phyloP scores from a whole-genome alignment of 805 yeast species.

The Saccharomycopsis sp. region DNA sequence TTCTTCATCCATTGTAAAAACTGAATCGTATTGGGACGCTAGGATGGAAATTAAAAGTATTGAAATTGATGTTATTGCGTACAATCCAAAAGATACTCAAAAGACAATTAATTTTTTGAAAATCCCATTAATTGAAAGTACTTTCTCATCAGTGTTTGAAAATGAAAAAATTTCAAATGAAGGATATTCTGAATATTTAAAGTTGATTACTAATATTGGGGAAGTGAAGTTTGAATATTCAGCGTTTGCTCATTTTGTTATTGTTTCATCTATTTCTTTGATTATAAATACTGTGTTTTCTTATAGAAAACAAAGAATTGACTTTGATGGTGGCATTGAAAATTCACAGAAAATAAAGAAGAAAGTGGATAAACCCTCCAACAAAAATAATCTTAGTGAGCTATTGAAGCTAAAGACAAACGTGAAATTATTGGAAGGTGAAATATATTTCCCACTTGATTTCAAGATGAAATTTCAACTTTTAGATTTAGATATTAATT shows the following conservation, averaged over 20 bases:
- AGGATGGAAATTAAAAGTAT: slow-evolving; percentile 18
- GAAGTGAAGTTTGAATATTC: slow-evolving; percentile 32
- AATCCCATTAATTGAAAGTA: slow-evolving; percentile 25
- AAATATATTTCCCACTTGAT: slow-evolving; percentile 38
- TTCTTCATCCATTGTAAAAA: slow-evolving; percentile 20
- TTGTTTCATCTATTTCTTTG: slow-evolving; percentile 39
- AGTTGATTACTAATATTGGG: slow-evolving; percentile 25
- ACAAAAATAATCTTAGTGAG: slow-evolving; percentile 23
- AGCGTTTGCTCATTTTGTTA: slow-evolving; percentile 38
- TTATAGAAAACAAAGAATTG: slow-evolving; percentile 24
- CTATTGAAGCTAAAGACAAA: slow-evolving; percentile 24
- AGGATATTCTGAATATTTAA: neutral
- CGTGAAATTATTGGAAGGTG: slow-evolving; percentile 25
- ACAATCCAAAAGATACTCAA: slow-evolving; percentile 26
- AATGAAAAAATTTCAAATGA: neutral
- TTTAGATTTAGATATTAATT: slow-evolving; percentile 25
- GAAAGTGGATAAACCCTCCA: slow-evolving; percentile 18
- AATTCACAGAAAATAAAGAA: slow-evolving; percentile 22
- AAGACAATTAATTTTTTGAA: slow-evolving; percentile 31
- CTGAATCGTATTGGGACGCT: slow-evolving; percentile 23
- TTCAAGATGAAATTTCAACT: slow-evolving; percentile 43
- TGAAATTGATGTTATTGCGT: slow-evolving; percentile 25
- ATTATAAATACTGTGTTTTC: slow-evolving; percentile 35
- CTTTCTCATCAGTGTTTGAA: slow-evolving; percentile 24
- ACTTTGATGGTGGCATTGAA: slow-evolving; percentile 17